These are phyloP conservation scores for Hordeum pubiflorum DNA, from an alignment of 202 grass and related monocot genomes.

Conservation along the genomic window DNA sequence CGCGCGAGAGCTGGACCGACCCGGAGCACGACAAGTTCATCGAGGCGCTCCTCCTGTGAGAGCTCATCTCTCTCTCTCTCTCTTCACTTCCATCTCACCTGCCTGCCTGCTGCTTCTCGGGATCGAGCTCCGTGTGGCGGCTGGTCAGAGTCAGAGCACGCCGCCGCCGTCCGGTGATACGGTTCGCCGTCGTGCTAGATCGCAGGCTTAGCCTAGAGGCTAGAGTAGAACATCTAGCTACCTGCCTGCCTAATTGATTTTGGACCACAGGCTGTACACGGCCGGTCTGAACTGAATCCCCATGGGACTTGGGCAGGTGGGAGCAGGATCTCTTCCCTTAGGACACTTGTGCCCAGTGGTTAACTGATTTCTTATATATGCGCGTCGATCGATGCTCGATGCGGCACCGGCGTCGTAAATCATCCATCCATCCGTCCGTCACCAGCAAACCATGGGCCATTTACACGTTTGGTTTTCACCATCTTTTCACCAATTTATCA, in stretches of 20 bases:
- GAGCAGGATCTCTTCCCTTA: background rate
- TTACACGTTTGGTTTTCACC: background rate
- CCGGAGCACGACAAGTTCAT: constrained; percentile 90
- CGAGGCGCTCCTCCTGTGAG: constrained; percentile 79
- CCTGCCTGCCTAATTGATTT: too few relatives aligned
- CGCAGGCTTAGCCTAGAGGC: too few relatives aligned
- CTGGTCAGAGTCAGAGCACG: too few relatives aligned
- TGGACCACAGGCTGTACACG: background rate
- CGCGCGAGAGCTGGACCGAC: constrained; percentile 81
- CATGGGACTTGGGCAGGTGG: background rate
- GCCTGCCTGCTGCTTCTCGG: too few relatives aligned
- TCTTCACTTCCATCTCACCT: background rate
- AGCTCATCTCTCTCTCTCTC: too few relatives aligned
- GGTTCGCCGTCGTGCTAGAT: background rate
- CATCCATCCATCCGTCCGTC: background rate
- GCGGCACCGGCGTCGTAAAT: too few relatives aligned
- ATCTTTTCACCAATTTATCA: too few relatives aligned
- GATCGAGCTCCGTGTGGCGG: too few relatives aligned
- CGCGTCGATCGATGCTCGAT: background rate
- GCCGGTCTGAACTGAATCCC: background rate
- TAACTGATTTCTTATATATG: too few relatives aligned
- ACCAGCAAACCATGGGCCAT: background rate
- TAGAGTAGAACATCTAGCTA: too few relatives aligned
- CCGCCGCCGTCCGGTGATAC: too few relatives aligned
- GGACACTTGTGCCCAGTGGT: too few relatives aligned